A percentile compares a stretch with the other conserved stretches of the same genome.
Conservation (phyloP, 306 rosid species). For the Corylus americana region DNA sequence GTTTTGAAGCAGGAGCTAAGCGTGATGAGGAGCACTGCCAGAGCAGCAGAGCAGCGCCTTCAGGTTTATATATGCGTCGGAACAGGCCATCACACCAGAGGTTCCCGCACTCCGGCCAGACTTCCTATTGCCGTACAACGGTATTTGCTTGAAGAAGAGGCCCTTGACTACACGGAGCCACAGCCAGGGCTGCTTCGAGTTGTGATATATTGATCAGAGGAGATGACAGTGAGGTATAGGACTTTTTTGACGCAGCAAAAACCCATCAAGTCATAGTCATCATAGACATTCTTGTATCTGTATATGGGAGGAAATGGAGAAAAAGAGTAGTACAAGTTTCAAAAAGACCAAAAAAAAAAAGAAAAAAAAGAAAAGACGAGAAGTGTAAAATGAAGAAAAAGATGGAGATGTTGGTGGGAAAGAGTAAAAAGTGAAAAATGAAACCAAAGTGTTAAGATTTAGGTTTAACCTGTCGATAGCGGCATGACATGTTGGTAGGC, state of each 20-base stretch:
- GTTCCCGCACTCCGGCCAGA: slow-evolving; percentile 87
- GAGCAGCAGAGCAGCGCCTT: slow-evolving; percentile 72
- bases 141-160: slow-evolving; percentile 91
- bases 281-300: slow-evolving; percentile 86
- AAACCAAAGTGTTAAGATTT: slow-evolving; percentile 62
- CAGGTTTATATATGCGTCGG: slow-evolving; percentile 90
- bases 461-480: slow-evolving; percentile 45
- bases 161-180: slow-evolving; percentile 79
- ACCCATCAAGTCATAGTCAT: slow-evolving; percentile 49
- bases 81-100: slow-evolving; percentile 94
- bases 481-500: slow-evolving; percentile 51
- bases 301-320: slow-evolving; percentile 59
- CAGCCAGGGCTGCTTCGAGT: slow-evolving; percentile 91
- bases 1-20: slow-evolving; percentile 81
- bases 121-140: slow-evolving; percentile 88
- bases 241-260: slow-evolving; percentile 58
- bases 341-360: slow-evolving; percentile 4
- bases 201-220: slow-evolving; percentile 62
- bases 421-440: slow-evolving; percentile 31
- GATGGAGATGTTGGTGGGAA: slow-evolving; percentile 41
- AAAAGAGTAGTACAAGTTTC: slow-evolving; percentile 37
- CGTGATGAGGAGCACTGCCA: slow-evolving; percentile 74
- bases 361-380: neutral
- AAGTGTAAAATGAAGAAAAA: slow-evolving; percentile 15
- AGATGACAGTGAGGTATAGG: slow-evolving; percentile 55